Percentiles rank a stretch among this genome's conserved stretches.
phyloP scores from a whole-genome alignment of 1,284 basidiomycete species.

The Takashimella tepidaria region DNA sequence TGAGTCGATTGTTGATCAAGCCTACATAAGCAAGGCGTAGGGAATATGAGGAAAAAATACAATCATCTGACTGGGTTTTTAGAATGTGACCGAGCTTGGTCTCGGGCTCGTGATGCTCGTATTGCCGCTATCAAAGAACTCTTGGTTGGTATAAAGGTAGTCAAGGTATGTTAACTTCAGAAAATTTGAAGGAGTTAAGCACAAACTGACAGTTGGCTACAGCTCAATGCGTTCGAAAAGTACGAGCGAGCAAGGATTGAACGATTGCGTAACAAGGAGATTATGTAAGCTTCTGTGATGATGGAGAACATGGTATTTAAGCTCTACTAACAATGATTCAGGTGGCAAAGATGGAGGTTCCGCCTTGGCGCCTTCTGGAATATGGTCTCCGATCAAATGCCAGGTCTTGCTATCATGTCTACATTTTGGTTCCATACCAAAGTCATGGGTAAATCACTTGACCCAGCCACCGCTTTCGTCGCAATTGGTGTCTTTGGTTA shows the following conservation, averaged over 20 bases:
- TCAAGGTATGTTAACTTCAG: constrained; percentile 32
- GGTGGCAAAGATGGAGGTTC: constrained; percentile 46
- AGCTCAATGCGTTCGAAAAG: constrained; percentile 46
- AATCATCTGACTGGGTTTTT: constrained; percentile 1
- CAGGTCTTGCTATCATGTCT: constrained; percentile 30
- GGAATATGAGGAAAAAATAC: no score
- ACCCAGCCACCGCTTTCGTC: constrained; percentile 44
- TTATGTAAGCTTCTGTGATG: constrained; percentile 32
- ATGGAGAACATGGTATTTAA: neutral
- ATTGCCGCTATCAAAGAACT: constrained; percentile 44
- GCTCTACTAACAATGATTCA: neutral
- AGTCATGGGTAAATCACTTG: constrained; percentile 29
- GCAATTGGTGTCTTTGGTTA: constrained; percentile 30
- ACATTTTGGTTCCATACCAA: constrained; percentile 45
- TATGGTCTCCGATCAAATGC: constrained; percentile 38
- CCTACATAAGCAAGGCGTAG: no score
- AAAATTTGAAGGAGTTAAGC: constrained; percentile 1
- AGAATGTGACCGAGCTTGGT: constrained; percentile 42
- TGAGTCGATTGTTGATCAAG: no score
- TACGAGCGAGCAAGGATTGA: constrained; percentile 31
- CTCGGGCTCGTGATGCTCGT: constrained; percentile 34
- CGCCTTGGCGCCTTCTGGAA: constrained; percentile 47
- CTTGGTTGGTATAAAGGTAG: constrained; percentile 41
- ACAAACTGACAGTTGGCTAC: neutral
- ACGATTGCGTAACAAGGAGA: constrained; percentile 32